These are phyloP conservation scores for Eremomyces bilateralis DNA, from an alignment of 495 filamentous ascomycete species.

Conservation along the genomic window DNA sequence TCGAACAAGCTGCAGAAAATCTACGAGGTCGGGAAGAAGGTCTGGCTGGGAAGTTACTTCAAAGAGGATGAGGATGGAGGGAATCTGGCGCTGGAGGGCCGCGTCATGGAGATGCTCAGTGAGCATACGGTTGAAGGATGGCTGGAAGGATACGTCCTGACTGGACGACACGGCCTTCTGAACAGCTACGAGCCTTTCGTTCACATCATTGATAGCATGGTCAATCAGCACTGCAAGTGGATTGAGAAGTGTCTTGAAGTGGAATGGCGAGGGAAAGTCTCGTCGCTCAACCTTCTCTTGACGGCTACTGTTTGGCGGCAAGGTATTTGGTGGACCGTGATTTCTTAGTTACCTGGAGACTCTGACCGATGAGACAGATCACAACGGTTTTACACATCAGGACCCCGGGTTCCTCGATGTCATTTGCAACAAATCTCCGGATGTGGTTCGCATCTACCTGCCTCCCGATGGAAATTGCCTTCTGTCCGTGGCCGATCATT, in stretches of 20 bases:
- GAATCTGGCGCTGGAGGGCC: conserved; percentile 37
- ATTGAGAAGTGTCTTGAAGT: conserved; percentile 54
- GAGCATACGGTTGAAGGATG: conserved; percentile 60
- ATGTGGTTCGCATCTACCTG: conserved; percentile 57
- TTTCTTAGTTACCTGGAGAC: too few relatives aligned
- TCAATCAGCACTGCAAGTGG: conserved; percentile 66
- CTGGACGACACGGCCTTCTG: conserved; percentile 45
- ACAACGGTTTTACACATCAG: conserved; percentile 63
- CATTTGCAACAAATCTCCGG: conserved; percentile 50
- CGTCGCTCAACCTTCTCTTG: conserved; percentile 52
- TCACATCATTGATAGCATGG: conserved; percentile 60
- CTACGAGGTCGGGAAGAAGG: conserved; percentile 50
- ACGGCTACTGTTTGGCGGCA: conserved; percentile 58
- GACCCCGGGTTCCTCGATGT: conserved; percentile 59
- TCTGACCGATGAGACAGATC: too few relatives aligned
- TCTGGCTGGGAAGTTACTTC: conserved; percentile 56
- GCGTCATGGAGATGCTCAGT: conserved; percentile 59
- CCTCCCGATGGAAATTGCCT: conserved; percentile 55
- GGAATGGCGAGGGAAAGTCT: conserved; percentile 42
- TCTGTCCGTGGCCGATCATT: conserved; percentile 45
- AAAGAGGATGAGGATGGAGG: conserved; percentile 47
- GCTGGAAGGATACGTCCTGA: conserved; percentile 54
- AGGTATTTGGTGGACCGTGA: too few relatives aligned
- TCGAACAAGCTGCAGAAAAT: conserved; percentile 49
- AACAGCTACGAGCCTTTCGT: conserved; percentile 66